Conservation (phyloP, 2,329 filamentous ascomycete genomes). For the Nothomitra cinnamomea region DNA sequence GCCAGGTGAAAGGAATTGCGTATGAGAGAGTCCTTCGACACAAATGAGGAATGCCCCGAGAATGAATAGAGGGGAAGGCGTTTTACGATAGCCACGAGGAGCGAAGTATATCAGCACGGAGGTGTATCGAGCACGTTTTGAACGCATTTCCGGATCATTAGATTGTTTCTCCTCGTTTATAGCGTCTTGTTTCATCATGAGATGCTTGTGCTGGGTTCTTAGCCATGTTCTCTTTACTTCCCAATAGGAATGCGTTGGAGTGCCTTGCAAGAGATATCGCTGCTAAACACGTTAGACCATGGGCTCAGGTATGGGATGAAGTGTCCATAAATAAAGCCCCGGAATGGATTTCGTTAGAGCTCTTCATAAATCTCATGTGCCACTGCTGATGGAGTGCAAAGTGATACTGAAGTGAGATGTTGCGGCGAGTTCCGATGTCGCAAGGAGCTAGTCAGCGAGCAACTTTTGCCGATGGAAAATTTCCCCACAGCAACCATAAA, state of each 20-base stretch:
- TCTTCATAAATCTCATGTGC: too few species aligned
- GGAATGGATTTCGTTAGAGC: too few species aligned
- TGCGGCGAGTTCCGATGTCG: background rate
- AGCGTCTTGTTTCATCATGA: background rate
- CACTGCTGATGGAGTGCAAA: background rate
- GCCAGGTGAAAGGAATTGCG: conserved; percentile 48
- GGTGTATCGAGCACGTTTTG: background rate
- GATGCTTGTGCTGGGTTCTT: too few species aligned
- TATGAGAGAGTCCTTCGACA: conserved; percentile 57
- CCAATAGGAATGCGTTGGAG: too few species aligned
- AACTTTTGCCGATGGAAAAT: conserved; percentile 2
- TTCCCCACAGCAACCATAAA: conserved; percentile 1
- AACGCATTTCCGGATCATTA: background rate
- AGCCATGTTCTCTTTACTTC: too few species aligned
- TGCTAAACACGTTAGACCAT: too few species aligned
- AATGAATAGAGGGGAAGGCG: conserved; percentile 12
- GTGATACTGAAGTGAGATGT: background rate
- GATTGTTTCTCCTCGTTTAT: background rate
- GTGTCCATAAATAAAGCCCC: too few species aligned
- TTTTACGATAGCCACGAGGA: background rate
- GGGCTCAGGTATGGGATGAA: too few species aligned
- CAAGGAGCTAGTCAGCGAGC: background rate
- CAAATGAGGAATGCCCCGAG: conserved; percentile 28
- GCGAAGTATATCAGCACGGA: too few species aligned
- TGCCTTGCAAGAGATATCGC: too few species aligned